Conservation (phyloP, 352 stramenopile species). For the Globisporangium mamillatum region DNA sequence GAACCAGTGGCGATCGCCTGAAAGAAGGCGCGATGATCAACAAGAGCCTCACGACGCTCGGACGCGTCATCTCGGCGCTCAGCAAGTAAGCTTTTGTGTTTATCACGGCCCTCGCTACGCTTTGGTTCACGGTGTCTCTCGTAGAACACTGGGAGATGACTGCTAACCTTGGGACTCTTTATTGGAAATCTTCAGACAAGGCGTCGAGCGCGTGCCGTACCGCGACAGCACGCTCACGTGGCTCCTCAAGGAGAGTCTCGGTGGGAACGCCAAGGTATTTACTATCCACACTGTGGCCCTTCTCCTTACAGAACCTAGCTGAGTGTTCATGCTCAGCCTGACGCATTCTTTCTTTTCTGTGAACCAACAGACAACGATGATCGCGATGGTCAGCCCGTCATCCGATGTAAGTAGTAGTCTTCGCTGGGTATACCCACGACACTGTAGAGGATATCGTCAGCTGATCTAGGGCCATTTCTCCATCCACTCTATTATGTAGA, state of each 20-base stretch:
- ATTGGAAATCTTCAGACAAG: constrained; percentile 26
- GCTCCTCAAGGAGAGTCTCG: constrained; percentile 84
- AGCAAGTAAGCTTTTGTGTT: constrained; percentile 44
- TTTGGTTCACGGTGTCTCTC: too few relatives aligned
- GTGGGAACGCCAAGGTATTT: constrained; percentile 71
- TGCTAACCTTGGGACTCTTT: neutral
- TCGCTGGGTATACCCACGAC: neutral
- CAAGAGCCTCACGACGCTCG: constrained; percentile 88
- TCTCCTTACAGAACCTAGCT: too few relatives aligned
- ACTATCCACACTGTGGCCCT: too few relatives aligned
- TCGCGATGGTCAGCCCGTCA: constrained; percentile 78
- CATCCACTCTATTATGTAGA: constrained; percentile 27
- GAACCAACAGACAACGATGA: constrained; percentile 71
- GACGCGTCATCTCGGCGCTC: constrained; percentile 83
- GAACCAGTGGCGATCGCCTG: constrained; percentile 82
- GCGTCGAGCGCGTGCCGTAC: constrained; percentile 71
- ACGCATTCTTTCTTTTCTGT: neutral
- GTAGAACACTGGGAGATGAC: too few relatives aligned
- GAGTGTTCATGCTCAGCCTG: neutral
- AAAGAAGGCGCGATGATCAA: constrained; percentile 93
- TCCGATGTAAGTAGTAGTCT: constrained; percentile 40
- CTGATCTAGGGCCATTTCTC: neutral
- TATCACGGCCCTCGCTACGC: too few relatives aligned
- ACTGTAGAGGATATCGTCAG: too few relatives aligned
- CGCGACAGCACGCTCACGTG: constrained; percentile 85